Evolutionary conservation across 2,329 filamentous ascomycete species (phyloP).

Genomic region (Colletotrichum tamarilloi): DNA sequence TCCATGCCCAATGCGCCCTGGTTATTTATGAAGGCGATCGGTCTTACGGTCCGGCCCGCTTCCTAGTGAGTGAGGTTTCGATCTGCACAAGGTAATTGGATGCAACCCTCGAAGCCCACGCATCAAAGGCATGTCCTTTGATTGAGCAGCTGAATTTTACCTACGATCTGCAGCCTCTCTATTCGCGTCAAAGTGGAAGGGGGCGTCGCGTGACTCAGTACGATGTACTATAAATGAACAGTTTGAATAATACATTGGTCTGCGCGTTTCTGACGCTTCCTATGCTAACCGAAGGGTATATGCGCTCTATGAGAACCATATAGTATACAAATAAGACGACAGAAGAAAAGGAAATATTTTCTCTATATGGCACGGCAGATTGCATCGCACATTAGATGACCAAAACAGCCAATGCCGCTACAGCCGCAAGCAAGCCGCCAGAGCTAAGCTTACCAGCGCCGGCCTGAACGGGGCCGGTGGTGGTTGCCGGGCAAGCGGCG

Average conservation of each 20-base stretch:
- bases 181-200: neutral
- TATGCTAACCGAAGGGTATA: conserved; percentile 24
- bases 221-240: neutral
- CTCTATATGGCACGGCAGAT: neutral
- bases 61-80: too few species aligned
- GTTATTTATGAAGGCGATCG: too few species aligned
- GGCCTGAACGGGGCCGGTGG: conserved; percentile 27
- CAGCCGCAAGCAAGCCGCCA: conserved; percentile 4
- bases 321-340: conserved; percentile 13
- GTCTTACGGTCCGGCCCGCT: too few species aligned
- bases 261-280: neutral
- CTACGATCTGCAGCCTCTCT: neutral
- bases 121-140: too few species aligned
- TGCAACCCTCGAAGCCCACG: too few species aligned
- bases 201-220: neutral
- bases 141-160: too few species aligned
- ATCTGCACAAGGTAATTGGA: too few species aligned
- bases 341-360: neutral
- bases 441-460: conserved; percentile 20
- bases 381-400: neutral
- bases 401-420: conserved; percentile 8
- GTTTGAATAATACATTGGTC: neutral
- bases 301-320: conserved; percentile 17
- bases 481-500: conserved; percentile 26
- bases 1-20: too few species aligned